A percentile compares a stretch with the other conserved stretches of the same genome.
Evolutionary conservation across 352 stramenopile genomes (phyloP).

Genomic region (Phytophthora agathidicida): DNA sequence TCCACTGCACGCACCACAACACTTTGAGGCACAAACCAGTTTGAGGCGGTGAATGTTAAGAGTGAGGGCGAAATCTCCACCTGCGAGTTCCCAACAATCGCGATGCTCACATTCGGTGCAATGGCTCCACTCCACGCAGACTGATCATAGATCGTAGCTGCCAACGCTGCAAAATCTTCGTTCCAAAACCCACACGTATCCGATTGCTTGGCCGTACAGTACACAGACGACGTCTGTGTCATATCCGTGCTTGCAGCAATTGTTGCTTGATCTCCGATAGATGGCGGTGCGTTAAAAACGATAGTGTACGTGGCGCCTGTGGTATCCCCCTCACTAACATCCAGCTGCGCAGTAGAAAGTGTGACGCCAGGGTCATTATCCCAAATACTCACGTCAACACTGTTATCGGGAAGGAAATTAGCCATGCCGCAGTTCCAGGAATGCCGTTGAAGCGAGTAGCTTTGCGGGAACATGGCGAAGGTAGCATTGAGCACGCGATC

Average conservation of each 20-base stretch:
- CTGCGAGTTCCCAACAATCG: conserved; percentile 53
- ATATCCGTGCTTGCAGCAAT: neutral
- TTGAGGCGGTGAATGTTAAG: conserved; percentile 61
- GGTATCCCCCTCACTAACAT: conserved; percentile 39
- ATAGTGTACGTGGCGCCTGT: conserved; percentile 48
- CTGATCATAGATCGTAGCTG: conserved; percentile 43
- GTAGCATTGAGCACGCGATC: conserved; percentile 46
- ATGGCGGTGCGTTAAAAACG: conserved; percentile 70
- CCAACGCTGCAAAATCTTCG: conserved; percentile 36
- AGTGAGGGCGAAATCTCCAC: conserved; percentile 55
- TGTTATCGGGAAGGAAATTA: conserved; percentile 43
- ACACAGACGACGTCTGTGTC: conserved; percentile 20
- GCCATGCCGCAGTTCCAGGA: conserved; percentile 74
- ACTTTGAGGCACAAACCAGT: conserved; percentile 71
- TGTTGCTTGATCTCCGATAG: conserved; percentile 10
- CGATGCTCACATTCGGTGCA: conserved; percentile 61
- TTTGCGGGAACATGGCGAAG: conserved; percentile 57
- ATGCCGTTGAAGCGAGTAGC: conserved; percentile 47
- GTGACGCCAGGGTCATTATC: conserved; percentile 82
- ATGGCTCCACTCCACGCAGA: neutral
- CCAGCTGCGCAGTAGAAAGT: conserved; percentile 43
- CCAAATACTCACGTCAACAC: conserved; percentile 70
- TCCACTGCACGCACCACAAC: conserved; percentile 56
- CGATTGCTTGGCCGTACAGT: conserved; percentile 37
- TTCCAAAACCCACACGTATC: conserved; percentile 59